These are phyloP conservation scores for Fusarium subtropicale DNA, from an alignment of 2,329 filamentous ascomycete species.

Conservation along the genomic window DNA sequence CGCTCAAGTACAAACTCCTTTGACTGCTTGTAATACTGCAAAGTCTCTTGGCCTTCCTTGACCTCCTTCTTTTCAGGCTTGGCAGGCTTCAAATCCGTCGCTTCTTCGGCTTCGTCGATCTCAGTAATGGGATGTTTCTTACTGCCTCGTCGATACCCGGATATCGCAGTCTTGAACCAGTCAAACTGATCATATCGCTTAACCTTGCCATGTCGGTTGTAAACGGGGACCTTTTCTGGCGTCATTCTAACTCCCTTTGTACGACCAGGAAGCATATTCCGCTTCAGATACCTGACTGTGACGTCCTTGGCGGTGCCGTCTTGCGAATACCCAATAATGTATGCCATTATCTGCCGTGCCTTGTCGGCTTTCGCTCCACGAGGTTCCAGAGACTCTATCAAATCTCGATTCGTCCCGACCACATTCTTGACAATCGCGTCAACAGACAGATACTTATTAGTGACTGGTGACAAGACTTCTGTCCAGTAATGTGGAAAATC, in stretches of 20 bases:
- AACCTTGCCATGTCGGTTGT: constrained; percentile 81
- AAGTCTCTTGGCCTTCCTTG: constrained; percentile 80
- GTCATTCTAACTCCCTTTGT: constrained; percentile 88
- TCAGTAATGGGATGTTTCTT: constrained; percentile 69
- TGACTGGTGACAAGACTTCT: constrained; percentile 85
- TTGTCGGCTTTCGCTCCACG: constrained; percentile 86
- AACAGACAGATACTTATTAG: constrained; percentile 81
- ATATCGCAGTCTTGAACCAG: constrained; percentile 88
- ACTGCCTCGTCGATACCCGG: constrained; percentile 70
- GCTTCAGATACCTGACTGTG: constrained; percentile 88
- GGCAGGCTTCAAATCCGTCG: constrained; percentile 78
- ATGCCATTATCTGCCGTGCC: constrained; percentile 89
- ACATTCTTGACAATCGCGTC: constrained; percentile 78
- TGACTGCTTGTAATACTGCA: constrained; percentile 90
- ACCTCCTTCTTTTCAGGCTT: constrained; percentile 78
- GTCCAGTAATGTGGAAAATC: constrained; percentile 93
- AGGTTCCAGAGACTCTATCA: constrained; percentile 81
- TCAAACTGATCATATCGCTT: constrained; percentile 82
- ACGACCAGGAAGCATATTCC: constrained; percentile 84
- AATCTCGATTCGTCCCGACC: constrained; percentile 77
- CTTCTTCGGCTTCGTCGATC: constrained; percentile 83
- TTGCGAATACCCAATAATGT: constrained; percentile 82
- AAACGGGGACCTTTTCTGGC: constrained; percentile 81
- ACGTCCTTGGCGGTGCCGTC: constrained; percentile 96
- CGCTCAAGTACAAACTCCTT: constrained; percentile 86